Conservation (phyloP, 2,329 filamentous ascomycete species). For the Fusarium sp. region DNA sequence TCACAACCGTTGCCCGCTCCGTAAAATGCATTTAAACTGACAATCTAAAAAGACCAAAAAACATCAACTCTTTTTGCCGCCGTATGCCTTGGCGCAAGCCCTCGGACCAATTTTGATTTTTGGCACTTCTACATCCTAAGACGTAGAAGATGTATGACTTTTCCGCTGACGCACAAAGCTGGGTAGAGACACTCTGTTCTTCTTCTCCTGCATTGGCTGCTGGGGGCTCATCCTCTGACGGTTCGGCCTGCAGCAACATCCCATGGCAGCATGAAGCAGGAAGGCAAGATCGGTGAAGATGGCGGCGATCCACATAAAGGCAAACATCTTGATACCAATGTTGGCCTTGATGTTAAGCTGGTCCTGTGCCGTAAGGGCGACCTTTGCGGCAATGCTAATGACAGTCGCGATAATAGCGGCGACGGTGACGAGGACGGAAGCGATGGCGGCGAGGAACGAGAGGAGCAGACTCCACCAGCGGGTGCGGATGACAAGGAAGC, state of each 20-base stretch:
- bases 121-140: not conserved
- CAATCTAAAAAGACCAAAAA: slow-evolving; percentile 13
- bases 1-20: slow-evolving; percentile 20
- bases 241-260: slow-evolving; percentile 76
- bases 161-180: slow-evolving; percentile 52
- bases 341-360: slow-evolving; percentile 83
- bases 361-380: slow-evolving; percentile 79
- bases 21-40: slow-evolving; percentile 18
- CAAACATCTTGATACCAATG: slow-evolving; percentile 83
- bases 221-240: slow-evolving; percentile 29
- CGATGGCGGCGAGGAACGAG: slow-evolving; percentile 76
- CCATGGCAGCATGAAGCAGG: slow-evolving; percentile 80
- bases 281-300: slow-evolving; percentile 78
- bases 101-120: not conserved
- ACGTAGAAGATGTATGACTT: slow-evolving; percentile 35
- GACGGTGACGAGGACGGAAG: slow-evolving; percentile 76
- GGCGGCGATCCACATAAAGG: slow-evolving; percentile 89
- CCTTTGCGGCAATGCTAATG: slow-evolving; percentile 86
- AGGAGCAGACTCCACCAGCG: slow-evolving; percentile 78
- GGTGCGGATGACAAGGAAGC: slow-evolving; percentile 69
- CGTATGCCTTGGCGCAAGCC: not conserved
- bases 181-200: slow-evolving; percentile 43
- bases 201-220: slow-evolving; percentile 44
- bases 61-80: slow-evolving; percentile 1
- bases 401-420: slow-evolving; percentile 84